Evolutionary conservation across 1,284 basidiomycete genomes (phyloP).

Genomic region (Ceratobasidium sp.): DNA sequence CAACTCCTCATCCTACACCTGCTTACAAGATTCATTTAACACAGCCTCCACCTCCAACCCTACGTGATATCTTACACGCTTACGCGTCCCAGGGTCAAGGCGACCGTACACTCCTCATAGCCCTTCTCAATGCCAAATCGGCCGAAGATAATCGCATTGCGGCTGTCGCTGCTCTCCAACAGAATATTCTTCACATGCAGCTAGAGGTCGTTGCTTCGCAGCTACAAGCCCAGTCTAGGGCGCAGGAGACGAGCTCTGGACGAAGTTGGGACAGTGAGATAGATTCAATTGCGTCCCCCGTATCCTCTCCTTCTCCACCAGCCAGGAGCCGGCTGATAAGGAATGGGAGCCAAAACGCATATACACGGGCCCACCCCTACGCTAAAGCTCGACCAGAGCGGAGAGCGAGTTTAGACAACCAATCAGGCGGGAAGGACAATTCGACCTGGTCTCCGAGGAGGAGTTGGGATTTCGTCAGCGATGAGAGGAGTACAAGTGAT

Average conservation of each 20-base stretch:
- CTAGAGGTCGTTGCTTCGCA: constrained; percentile 22
- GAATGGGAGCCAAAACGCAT: background rate
- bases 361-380: constrained; percentile 29
- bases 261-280: too few relatives aligned
- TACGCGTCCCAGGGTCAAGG: constrained; percentile 87
- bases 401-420: background rate
- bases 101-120: constrained; percentile 88
- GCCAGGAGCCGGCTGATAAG: background rate
- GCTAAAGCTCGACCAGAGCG: background rate
- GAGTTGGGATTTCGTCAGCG: constrained; percentile 39
- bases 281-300: too few relatives aligned
- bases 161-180: constrained; percentile 74
- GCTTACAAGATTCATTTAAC: background rate
- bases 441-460: constrained; percentile 13
- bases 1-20: background rate
- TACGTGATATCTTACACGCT: constrained; percentile 86
- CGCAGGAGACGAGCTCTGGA: too few relatives aligned
- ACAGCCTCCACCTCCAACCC: constrained; percentile 78
- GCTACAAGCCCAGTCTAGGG: background rate
- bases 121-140: constrained; percentile 89
- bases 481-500: constrained; percentile 40
- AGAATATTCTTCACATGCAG: constrained; percentile 75
- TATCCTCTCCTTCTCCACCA: too few relatives aligned
- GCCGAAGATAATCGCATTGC: constrained; percentile 88
- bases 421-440: background rate